Conservation (phyloP, 2,329 filamentous ascomycete genomes). For the Claviceps pazoutovae region DNA sequence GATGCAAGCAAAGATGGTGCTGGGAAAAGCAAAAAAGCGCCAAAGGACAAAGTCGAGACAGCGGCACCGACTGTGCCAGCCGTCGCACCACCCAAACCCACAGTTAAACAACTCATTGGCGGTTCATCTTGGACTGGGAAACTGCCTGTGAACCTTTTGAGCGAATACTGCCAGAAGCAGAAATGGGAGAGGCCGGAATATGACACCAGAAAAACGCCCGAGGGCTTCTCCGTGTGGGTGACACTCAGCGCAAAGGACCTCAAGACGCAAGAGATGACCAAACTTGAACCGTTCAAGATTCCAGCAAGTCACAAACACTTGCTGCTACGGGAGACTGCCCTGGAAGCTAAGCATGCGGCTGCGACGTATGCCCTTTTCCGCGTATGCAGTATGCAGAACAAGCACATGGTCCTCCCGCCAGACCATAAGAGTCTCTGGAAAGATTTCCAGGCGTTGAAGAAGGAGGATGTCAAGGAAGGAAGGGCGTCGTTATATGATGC, state of each 20-base stretch:
- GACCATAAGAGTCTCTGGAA: constrained; percentile 87
- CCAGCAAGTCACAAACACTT: constrained; percentile 64
- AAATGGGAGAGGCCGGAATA: constrained; percentile 94
- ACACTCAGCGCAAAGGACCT: constrained; percentile 61
- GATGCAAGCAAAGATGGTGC: constrained; percentile 42
- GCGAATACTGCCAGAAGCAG: constrained; percentile 90
- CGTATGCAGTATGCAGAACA: constrained; percentile 88
- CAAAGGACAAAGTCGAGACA: constrained; percentile 20
- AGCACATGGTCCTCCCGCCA: constrained; percentile 87
- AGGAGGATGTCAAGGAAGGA: constrained; percentile 64
- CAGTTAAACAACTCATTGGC: constrained; percentile 71
- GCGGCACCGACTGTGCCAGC: constrained; percentile 19
- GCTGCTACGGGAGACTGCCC: constrained; percentile 59
- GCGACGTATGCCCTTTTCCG: constrained; percentile 85
- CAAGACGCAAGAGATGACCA: constrained; percentile 68
- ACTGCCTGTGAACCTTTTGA: constrained; percentile 81
- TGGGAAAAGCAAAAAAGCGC: constrained; percentile 27
- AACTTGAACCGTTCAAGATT: constrained; percentile 69
- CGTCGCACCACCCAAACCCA: constrained; percentile 41
- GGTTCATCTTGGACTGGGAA: constrained; percentile 97
- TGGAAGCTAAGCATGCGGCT: constrained; percentile 87
- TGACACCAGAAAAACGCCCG: constrained; percentile 59
- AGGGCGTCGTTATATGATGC: constrained; percentile 83
- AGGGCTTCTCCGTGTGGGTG: constrained; percentile 68
- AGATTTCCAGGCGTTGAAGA: constrained; percentile 72